Evolutionary conservation across 805 yeast genomes (phyloP).

Genomic region (Wickerhamomyces queroliae): DNA sequence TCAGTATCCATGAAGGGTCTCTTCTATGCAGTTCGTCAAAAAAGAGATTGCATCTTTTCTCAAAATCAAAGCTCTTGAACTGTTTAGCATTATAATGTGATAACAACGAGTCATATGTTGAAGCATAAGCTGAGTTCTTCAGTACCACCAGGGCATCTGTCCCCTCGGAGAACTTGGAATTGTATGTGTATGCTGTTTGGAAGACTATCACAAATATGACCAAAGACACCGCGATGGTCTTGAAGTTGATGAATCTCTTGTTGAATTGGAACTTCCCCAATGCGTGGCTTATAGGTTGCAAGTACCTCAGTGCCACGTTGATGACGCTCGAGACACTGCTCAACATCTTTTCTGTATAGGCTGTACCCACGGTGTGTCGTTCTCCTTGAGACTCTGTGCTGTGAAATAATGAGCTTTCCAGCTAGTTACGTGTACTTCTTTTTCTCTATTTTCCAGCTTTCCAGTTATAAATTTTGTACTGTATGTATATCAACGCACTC

Average conservation of each 20-base stretch:
- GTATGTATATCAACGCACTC: no score
- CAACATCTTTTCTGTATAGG: no score
- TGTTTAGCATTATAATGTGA: neutral
- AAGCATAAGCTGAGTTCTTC: constrained; percentile 12
- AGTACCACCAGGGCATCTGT: constrained; percentile 5
- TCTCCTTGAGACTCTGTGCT: no score
- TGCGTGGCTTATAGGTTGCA: constrained; percentile 1
- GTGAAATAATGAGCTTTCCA: no score
- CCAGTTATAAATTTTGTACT: no score
- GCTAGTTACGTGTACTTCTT: no score
- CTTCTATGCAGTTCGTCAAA: constrained; percentile 8
- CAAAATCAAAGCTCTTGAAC: constrained; percentile 5
- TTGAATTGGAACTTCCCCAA: constrained; percentile 7
- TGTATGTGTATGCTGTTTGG: constrained; percentile 8
- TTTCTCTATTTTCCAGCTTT: no score
- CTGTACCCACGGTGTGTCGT: no score
- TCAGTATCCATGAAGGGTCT: constrained; percentile 14
- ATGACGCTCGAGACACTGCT: neutral
- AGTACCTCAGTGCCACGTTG: constrained; percentile 5
- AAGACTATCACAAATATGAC: constrained; percentile 8
- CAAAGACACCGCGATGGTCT: constrained; percentile 11
- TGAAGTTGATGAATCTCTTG: constrained; percentile 17
- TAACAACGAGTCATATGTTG: constrained; percentile 11
- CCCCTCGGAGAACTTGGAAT: neutral
- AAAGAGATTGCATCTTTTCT: constrained; percentile 13